A percentile compares a stretch with the other conserved stretches of the same genome.
phyloP scores from a whole-genome alignment of 768 basidiomycete species.

The Boletus tylopilopsis region DNA sequence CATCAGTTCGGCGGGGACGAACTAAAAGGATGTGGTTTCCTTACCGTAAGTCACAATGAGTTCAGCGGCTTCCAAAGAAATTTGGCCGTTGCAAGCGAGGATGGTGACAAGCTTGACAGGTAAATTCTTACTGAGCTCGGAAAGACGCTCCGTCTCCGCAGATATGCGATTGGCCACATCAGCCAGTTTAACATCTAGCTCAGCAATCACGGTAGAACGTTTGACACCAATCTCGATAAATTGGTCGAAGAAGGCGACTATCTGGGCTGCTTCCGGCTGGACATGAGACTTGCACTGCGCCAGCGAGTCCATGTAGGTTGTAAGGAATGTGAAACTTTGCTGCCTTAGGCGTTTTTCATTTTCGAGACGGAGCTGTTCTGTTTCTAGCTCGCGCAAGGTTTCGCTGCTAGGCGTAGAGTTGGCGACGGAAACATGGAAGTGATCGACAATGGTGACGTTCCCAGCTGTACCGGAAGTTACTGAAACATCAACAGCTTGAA shows the following conservation, averaged over 20 bases:
- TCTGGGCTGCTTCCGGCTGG: conserved; percentile 13
- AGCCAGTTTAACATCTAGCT: conserved; percentile 13
- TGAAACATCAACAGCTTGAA: conserved; percentile 9
- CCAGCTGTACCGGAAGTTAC: conserved; percentile 9
- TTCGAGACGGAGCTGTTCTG: conserved; percentile 10
- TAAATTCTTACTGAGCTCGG: background rate
- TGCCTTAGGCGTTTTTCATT: conserved; percentile 20
- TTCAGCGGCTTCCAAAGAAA: conserved; percentile 6
- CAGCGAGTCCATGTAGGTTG: conserved; percentile 27
- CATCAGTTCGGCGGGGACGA: background rate
- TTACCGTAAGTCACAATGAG: conserved; percentile 20
- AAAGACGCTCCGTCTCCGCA: conserved; percentile 12
- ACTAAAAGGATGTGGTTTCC: background rate
- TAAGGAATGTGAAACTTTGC: conserved; percentile 20
- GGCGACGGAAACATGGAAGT: background rate
- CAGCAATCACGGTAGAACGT: conserved; percentile 14
- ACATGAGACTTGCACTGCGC: conserved; percentile 16
- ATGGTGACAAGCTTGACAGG: conserved; percentile 5
- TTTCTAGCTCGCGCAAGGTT: conserved; percentile 3
- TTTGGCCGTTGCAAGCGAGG: conserved; percentile 3
- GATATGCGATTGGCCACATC: conserved; percentile 8
- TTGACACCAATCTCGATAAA: conserved; percentile 20
- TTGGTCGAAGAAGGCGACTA: conserved; percentile 20
- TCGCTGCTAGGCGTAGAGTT: background rate
- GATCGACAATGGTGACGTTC: conserved; percentile 13